Conservation (phyloP, 75 land plant genomes). For the Pinus taeda region DNA sequence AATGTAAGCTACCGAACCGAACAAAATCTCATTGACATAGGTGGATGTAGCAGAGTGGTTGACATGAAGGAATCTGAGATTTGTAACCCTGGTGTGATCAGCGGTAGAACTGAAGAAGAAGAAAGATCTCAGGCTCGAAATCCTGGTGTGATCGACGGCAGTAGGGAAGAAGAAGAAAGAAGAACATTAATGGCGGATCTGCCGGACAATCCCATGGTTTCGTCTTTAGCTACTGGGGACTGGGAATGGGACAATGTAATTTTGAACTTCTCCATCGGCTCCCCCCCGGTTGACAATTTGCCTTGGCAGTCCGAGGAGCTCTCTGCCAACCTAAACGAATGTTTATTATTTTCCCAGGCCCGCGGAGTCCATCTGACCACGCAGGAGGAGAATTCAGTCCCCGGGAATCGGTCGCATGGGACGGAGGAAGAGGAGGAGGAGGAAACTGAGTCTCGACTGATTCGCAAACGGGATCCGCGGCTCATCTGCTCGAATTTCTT, state of each 20-base stretch:
- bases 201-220: conserved; percentile 8
- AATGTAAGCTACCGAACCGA: too few relatives aligned
- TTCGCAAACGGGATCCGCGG: conserved; percentile 82
- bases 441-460: conserved; percentile 8
- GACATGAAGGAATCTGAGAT: background rate
- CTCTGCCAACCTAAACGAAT: background rate
- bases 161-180: background rate
- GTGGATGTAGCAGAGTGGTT: too few relatives aligned
- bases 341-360: background rate
- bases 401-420: background rate
- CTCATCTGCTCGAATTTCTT: conserved; percentile 74
- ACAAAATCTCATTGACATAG: too few relatives aligned
- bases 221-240: conserved; percentile 14
- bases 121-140: background rate
- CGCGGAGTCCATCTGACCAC: background rate
- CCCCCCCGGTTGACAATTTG: conserved; percentile 15
- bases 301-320: conserved; percentile 19
- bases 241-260: conserved; percentile 73
- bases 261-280: conserved; percentile 39
- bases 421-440: background rate
- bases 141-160: background rate
- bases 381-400: background rate
- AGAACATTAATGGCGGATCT: conserved; percentile 9
- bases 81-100: background rate
- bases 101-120: background rate